These are phyloP conservation scores for Cicer judaicum DNA, from an alignment of 306 rosid genomes.

Conservation along the genomic window DNA sequence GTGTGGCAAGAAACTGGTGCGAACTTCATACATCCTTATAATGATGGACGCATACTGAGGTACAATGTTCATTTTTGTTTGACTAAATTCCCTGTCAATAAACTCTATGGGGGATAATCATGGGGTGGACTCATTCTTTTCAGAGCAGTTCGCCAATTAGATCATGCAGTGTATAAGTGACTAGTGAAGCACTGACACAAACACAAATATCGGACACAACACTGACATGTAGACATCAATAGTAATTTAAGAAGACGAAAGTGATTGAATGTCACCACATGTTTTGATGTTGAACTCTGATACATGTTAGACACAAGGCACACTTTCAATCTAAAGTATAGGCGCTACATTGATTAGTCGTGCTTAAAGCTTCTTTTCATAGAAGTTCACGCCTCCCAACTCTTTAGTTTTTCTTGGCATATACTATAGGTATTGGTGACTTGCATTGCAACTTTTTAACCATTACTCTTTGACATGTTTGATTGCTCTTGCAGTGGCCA, in stretches of 20 bases:
- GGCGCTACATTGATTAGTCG: background rate
- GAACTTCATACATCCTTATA: conserved; percentile 76
- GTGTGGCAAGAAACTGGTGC: conserved; percentile 85
- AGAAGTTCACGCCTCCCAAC: conserved; percentile 4
- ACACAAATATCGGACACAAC: too few species aligned
- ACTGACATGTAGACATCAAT: too few species aligned
- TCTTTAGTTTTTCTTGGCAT: background rate
- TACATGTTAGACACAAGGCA: too few species aligned
- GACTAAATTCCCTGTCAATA: conserved; percentile 8
- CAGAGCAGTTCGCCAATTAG: background rate
- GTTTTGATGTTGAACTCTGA: too few species aligned
- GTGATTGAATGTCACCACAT: too few species aligned
- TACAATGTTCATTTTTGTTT: conserved; percentile 32
- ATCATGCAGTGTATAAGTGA: conserved; percentile 31
- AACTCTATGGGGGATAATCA: conserved; percentile 21
- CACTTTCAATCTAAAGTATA: too few species aligned
- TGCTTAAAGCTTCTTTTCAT: background rate
- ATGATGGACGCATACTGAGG: conserved; percentile 85
- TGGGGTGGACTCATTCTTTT: conserved; percentile 14
- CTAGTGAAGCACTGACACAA: too few species aligned
- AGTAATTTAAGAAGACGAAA: too few species aligned
- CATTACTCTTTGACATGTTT: conserved; percentile 38
- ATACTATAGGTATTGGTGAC: conserved; percentile 29
- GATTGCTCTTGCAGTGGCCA: conserved; percentile 79
- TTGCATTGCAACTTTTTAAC: conserved; percentile 36